Evolutionary conservation across 139 green algal species (phyloP), one percentile per base, ranked within the genome.

Genomic region (Chlorella sorokiniana): DNA sequence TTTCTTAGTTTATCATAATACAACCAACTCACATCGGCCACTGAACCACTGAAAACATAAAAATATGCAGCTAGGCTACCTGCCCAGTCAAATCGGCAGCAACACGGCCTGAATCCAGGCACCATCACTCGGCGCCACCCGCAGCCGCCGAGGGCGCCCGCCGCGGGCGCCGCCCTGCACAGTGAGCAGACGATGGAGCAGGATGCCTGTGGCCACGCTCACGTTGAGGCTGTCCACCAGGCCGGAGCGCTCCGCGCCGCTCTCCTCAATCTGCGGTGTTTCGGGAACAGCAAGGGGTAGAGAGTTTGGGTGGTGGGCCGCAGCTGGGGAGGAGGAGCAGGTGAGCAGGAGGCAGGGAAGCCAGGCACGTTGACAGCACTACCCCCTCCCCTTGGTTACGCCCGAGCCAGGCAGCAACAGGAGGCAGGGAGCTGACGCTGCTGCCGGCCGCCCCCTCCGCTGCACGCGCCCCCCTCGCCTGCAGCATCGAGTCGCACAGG

Each of bases 211-310:
- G 0, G 95, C 95, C 22, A 98, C 95, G 76, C 92, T 96, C 25
- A 98, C 95, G 81, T 98, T 98, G 23, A 98, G 81, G n/a, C 89
- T 95, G 67, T 98, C 95, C 29, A 98, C 93, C 37, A 85, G 37
- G 51, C 29, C 25, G 38, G 16, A 45, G 23, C 37, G 69, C 42
- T 14, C 29, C 9, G 45, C 25, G 37, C 41, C 31, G 31, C 44
- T 69, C 25, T 29, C 35, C 29, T 79, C 73, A 8, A 79, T 79
- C 73, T 79, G 73, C 33, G 40, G 23, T 2, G n/a, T n/a, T n/a
- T 16, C 48, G 48, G 48, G 48, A 65, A 65, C 16, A 31, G 56
- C 56, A 31, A 31, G 18, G 22, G 25, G 63, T 16, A 27, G 23
- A 42, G 6, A n/a, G n/a, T n/a, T n/a, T n/a, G n/a, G n/a, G n/a